phyloP scores from a whole-genome alignment of 2,329 filamentous ascomycete species.

The Colletotrichum acutatum region DNA sequence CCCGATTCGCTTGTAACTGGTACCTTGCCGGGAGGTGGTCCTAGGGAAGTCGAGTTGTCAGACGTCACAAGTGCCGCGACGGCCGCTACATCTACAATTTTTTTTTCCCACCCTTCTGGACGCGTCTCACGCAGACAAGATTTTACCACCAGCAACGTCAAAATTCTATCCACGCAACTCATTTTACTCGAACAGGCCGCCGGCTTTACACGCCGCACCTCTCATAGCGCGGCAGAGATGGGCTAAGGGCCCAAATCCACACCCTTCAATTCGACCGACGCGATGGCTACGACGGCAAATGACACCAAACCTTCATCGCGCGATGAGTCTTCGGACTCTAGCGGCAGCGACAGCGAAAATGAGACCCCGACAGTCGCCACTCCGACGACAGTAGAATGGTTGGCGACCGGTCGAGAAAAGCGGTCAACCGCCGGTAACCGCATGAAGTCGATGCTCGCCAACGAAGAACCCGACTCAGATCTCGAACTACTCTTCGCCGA shows the following conservation, averaged over 20 bases:
- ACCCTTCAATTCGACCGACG: conserved; percentile 11
- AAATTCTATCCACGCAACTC: background rate
- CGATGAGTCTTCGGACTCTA: conserved; percentile 37
- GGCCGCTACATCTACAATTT: conserved; percentile 22
- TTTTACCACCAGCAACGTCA: background rate
- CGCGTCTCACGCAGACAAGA: conserved; percentile 9
- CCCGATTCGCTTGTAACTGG: background rate
- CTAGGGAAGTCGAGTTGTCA: conserved; percentile 2
- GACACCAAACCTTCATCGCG: conserved; percentile 22
- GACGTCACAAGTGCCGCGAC: conserved; percentile 31
- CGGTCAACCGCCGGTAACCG: conserved; percentile 87
- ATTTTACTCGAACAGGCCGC: background rate
- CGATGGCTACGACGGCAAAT: conserved; percentile 30
- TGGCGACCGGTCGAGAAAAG: conserved; percentile 78
- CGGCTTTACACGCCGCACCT: background rate
- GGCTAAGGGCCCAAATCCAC: background rate
- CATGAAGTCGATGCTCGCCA: conserved; percentile 81
- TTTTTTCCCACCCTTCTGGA: background rate
- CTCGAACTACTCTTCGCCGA: conserved; percentile 82
- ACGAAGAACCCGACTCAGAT: conserved; percentile 75
- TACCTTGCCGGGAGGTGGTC: conserved; percentile 3
- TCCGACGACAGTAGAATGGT: conserved; percentile 67
- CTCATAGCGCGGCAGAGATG: conserved; percentile 20
- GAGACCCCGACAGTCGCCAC: conserved; percentile 43
- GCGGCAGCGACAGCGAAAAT: conserved; percentile 48